Evolutionary conservation across 2,329 filamentous ascomycete species (phyloP), one percentile per base, ranked within the genome.

Genomic region (Trichophyton verrucosum): DNA sequence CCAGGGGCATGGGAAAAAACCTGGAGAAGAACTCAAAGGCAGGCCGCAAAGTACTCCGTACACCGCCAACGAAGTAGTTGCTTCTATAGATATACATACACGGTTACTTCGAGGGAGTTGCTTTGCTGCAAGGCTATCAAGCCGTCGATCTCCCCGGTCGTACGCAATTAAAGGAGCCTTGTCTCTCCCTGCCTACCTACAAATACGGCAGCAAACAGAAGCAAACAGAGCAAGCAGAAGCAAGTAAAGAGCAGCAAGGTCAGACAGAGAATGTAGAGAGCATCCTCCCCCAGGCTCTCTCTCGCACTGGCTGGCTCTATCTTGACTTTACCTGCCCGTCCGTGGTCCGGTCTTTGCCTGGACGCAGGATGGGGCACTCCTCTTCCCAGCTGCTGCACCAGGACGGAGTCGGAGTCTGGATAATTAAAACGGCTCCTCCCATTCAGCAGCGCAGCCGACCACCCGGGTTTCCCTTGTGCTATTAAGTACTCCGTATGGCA

Each of bases 161-260:
- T 53, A 53, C 49, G 49, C 49, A 53, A 47, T 20, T 24, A 27
- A n/a, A 53, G 9, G 49, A 53, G 49, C 49, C 49, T 53, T 53
- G 49, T 38, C 49, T 8, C 8, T 53, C 27, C n/a, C 49, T 24
- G 9, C 9, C 33, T 38, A 9, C 33, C 6, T 6, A 27, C 1
- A 46, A n/a, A 46, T 46, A 46, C 38, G 38, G 38, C 11, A 42
- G 38, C 38, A 42, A 3, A 13, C 27, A 27, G 24, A 27, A 20
- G 20, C 20, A 20, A 20, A 20, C 20, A 6, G 6, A 27, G 24
- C 24, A 27, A 6, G 20, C 20, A 27, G 6, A 27, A 27, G 24
- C 24, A 27, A 27, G 6, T 4, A 1, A 1, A 27, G 24, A 27
- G 24, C 24, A 27, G 4, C 24, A 20, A 20, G 20, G 20, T 20